phyloP scores from a whole-genome alignment of 2,329 filamentous ascomycete species.

The Pseudogymnoascus sp. region DNA sequence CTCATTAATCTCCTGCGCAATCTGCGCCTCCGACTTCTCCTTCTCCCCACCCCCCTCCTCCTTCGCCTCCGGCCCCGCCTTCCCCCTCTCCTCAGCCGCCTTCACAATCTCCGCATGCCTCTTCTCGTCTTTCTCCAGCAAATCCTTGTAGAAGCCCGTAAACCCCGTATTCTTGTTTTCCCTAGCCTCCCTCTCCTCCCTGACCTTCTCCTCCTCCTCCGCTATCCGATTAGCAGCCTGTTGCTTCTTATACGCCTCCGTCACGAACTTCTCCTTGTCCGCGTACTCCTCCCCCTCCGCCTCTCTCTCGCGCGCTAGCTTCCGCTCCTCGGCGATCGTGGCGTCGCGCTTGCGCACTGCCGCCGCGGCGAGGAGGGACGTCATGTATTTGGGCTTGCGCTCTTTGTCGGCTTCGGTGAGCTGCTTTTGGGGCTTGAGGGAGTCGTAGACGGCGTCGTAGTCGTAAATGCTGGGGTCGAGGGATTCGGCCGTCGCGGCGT shows the following conservation, averaged over 20 bases:
- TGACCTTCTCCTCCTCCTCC: slow-evolving; percentile 61
- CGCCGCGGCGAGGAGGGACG: slow-evolving; percentile 61
- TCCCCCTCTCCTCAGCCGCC: slow-evolving; percentile 50
- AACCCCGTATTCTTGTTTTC: slow-evolving; percentile 62
- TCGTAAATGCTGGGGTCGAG: slow-evolving; percentile 72
- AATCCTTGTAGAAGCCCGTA: slow-evolving; percentile 67
- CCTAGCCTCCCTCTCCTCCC: slow-evolving; percentile 55
- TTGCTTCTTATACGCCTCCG: slow-evolving; percentile 71
- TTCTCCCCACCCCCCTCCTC: slow-evolving; percentile 32
- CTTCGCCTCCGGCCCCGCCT: slow-evolving; percentile 31
- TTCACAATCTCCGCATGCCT: slow-evolving; percentile 61
- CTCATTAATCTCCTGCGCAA: slow-evolving; percentile 59
- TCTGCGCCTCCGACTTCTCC: slow-evolving; percentile 50
- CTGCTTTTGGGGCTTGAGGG: slow-evolving; percentile 53
- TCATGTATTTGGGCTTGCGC: slow-evolving; percentile 71
- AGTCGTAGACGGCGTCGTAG: slow-evolving; percentile 76
- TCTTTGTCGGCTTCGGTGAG: slow-evolving; percentile 46
- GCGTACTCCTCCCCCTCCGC: slow-evolving; percentile 73
- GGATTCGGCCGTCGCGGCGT: slow-evolving; percentile 55
- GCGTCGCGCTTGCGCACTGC: slow-evolving; percentile 70
- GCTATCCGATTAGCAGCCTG: slow-evolving; percentile 64
- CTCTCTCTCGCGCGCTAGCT: slow-evolving; percentile 67
- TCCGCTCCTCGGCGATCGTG: slow-evolving; percentile 70
- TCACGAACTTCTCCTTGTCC: slow-evolving; percentile 81
- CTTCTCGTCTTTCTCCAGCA: slow-evolving; percentile 63